Conservation (phyloP, 441 rosid species). For the Populus hybrid region DNA sequence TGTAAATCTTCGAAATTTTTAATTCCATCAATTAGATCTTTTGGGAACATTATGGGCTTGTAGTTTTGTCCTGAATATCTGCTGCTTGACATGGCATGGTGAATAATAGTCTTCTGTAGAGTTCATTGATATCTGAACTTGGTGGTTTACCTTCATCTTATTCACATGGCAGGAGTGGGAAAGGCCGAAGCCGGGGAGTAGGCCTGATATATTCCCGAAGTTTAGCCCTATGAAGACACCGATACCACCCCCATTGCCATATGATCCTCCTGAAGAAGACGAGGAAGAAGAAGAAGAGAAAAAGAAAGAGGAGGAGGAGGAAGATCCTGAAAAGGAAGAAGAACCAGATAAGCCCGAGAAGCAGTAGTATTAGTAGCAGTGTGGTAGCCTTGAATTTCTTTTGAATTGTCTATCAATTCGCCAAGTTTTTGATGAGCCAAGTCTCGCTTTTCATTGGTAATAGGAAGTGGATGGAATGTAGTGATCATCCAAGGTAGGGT, state of each 20-base stretch:
- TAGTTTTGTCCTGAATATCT: not conserved
- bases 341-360: conserved; percentile 51
- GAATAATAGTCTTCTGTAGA: not conserved
- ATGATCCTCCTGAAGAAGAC: conserved; percentile 87
- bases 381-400: not conserved
- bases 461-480: conserved; percentile 13
- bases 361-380: conserved; percentile 20
- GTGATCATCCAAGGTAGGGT: conserved; percentile 10
- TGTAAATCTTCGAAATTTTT: not conserved
- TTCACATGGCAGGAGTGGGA: conserved; percentile 63
- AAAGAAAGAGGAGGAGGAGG: conserved; percentile 53
- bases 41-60: not conserved
- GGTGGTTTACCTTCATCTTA: not conserved
- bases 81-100: not conserved
- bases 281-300: conserved; percentile 83
- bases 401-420: not conserved
- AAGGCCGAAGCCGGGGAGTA: conserved; percentile 80
- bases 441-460: not conserved
- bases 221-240: conserved; percentile 95
- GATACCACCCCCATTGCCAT: conserved; percentile 77
- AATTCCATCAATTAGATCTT: not conserved
- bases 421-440: conserved; percentile 8
- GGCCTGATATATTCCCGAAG: conserved; percentile 85
- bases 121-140: not conserved
- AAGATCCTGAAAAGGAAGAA: conserved; percentile 68